Conservation (phyloP, 257 asterid genomes). For the Euphrasia confusa region DNA sequence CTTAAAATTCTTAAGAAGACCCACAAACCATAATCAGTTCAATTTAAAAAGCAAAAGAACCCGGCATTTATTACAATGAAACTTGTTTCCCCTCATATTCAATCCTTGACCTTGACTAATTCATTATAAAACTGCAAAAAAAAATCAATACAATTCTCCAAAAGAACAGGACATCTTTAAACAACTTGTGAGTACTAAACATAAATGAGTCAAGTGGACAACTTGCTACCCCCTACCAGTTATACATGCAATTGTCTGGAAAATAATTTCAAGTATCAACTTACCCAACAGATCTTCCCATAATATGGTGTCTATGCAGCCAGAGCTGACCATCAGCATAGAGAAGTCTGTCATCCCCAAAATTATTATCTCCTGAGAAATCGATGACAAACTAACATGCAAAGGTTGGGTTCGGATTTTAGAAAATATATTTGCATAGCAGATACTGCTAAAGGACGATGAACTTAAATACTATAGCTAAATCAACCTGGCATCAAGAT, state of each 20-base stretch:
- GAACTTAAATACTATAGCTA: slow-evolving; percentile 3
- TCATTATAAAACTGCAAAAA: too few species aligned
- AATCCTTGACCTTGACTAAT: too few species aligned
- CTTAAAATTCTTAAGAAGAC: too few species aligned
- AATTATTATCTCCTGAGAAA: slow-evolving; percentile 81
- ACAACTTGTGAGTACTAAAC: slow-evolving; percentile 7
- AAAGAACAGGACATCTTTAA: background rate
- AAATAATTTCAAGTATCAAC: slow-evolving; percentile 26
- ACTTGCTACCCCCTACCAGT: background rate
- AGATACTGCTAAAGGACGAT: slow-evolving; percentile 9
- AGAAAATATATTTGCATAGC: slow-evolving; percentile 5
- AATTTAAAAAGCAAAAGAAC: too few species aligned
- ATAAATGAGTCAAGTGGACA: slow-evolving; percentile 9
- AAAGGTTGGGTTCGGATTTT: background rate
- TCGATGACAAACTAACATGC: slow-evolving; percentile 26
- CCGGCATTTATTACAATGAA: too few species aligned
- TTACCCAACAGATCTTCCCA: slow-evolving; percentile 99
- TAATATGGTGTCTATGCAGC: slow-evolving; percentile 86
- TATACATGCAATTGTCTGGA: slow-evolving; percentile 1
- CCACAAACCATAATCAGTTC: too few species aligned
- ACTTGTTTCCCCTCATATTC: too few species aligned
- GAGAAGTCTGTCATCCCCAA: slow-evolving; percentile 92
- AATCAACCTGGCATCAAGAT: slow-evolving; percentile 17
- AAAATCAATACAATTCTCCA: too few species aligned
- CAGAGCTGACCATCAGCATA: slow-evolving; percentile 97